Conservation (phyloP, 2,329 filamentous ascomycete genomes). For the Colletotrichum caudatum region DNA sequence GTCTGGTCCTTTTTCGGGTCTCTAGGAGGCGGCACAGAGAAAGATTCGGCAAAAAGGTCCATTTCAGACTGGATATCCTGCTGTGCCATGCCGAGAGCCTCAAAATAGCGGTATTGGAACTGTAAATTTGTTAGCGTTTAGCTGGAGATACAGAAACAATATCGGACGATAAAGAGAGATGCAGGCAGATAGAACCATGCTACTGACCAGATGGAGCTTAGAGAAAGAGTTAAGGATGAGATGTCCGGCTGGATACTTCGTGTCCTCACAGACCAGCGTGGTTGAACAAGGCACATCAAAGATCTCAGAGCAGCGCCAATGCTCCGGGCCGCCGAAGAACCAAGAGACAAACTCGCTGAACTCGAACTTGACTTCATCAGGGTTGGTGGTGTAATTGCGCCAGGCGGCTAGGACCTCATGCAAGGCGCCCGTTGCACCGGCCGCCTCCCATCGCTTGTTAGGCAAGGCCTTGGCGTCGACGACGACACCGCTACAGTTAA, state of each 20-base stretch:
- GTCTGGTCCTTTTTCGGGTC: neutral
- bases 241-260: slow-evolving; percentile 21
- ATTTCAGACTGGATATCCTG: slow-evolving; percentile 27
- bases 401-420: slow-evolving; percentile 5
- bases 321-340: slow-evolving; percentile 21
- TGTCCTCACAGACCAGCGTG: neutral
- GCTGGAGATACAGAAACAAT: neutral
- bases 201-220: slow-evolving; percentile 22
- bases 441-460: slow-evolving; percentile 23
- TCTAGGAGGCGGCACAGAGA: neutral
- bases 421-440: slow-evolving; percentile 14
- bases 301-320: slow-evolving; percentile 19
- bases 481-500: slow-evolving; percentile 10
- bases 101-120: slow-evolving; percentile 27
- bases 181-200: neutral
- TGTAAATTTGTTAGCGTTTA: neutral
- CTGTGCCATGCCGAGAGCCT: slow-evolving; percentile 16
- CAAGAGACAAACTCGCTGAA: slow-evolving; percentile 29
- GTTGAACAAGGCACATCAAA: slow-evolving; percentile 29
- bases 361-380: slow-evolving; percentile 26
- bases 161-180: neutral
- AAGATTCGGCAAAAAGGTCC: slow-evolving; percentile 10
- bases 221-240: slow-evolving; percentile 28
- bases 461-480: slow-evolving; percentile 18
- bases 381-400: slow-evolving; percentile 3